These are phyloP conservation scores for Dimocarpus longan DNA, from an alignment of 345 rosid species.

Conservation along the genomic window DNA sequence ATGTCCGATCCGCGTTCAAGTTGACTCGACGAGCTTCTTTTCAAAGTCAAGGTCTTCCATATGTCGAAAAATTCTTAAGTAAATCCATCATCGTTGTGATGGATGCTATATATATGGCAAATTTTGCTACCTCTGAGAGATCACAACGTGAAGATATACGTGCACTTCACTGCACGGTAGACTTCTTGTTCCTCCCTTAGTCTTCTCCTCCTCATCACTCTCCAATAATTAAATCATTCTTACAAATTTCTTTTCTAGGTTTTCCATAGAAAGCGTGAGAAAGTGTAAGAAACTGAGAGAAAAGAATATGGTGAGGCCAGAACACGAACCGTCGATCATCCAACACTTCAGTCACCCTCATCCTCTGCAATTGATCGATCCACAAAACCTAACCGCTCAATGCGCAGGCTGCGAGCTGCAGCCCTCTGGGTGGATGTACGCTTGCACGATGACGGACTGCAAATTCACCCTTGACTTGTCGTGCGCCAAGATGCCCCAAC, in stretches of 20 bases:
- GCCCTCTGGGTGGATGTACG: slow-evolving; percentile 41
- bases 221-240: too few species aligned
- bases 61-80: too few species aligned
- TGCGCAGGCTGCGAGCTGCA: slow-evolving; percentile 48
- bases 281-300: background rate
- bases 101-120: too few species aligned
- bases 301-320: slow-evolving; percentile 47
- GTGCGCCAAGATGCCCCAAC: slow-evolving; percentile 54
- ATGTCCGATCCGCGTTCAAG: too few species aligned
- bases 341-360: slow-evolving; percentile 65
- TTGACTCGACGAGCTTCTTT: background rate
- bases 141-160: too few species aligned
- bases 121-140: too few species aligned
- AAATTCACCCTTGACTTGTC: slow-evolving; percentile 56
- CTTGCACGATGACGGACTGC: slow-evolving; percentile 45
- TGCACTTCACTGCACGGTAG: too few species aligned
- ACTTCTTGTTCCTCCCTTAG: too few species aligned
- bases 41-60: background rate
- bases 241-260: background rate
- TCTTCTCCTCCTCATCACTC: background rate
- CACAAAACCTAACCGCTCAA: slow-evolving; percentile 27
- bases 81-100: too few species aligned
- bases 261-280: background rate
- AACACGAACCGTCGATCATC: slow-evolving; percentile 29
- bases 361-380: slow-evolving; percentile 42